Evolutionary conservation across 2,329 filamentous ascomycete genomes (phyloP).

Genomic region (Botrytis elliptica): DNA sequence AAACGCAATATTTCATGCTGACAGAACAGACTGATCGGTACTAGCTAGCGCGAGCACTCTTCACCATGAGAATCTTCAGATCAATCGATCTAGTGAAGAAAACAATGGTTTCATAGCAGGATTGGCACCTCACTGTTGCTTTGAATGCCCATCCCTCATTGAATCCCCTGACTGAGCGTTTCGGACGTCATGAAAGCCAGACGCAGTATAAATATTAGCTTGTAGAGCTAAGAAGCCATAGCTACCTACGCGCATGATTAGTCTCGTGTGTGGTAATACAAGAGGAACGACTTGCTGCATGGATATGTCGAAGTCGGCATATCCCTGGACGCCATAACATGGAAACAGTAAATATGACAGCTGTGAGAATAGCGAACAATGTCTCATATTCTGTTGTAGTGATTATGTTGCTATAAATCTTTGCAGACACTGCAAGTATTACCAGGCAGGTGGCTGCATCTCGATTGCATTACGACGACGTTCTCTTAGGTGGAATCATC

Average conservation of each 20-base stretch:
- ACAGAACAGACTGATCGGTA: not conserved
- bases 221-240: not conserved
- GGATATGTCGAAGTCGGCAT: conserved; percentile 11
- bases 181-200: not conserved
- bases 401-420: not conserved
- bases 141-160: not conserved
- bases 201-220: not conserved
- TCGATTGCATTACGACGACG: not conserved
- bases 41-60: conserved; percentile 5
- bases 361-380: not conserved
- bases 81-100: not conserved
- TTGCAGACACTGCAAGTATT: not conserved
- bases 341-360: not conserved
- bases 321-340: not conserved
- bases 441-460: not conserved
- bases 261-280: not conserved
- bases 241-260: conserved; percentile 2
- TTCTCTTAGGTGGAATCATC: not conserved
- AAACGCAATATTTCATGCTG: not conserved
- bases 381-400: conserved; percentile 8
- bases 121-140: not conserved
- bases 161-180: not conserved
- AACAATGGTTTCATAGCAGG: not conserved
- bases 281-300: not conserved
- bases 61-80: not conserved